Conservation (phyloP, 2,329 filamentous ascomycete species). For the Fusarium sp. region DNA sequence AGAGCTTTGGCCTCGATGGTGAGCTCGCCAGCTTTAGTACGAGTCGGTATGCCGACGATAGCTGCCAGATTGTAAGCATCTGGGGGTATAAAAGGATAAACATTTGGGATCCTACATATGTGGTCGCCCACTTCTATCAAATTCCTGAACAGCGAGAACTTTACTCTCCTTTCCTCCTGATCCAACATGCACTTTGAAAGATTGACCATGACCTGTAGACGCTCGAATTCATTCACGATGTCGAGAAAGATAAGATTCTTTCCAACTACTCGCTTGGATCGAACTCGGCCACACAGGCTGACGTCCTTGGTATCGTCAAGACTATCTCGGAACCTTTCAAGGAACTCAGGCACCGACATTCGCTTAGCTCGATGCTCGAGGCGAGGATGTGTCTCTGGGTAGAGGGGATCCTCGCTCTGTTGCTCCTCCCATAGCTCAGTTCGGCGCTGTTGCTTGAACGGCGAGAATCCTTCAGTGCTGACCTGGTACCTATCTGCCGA, state of each 20-base stretch:
- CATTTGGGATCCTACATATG: conserved; percentile 69
- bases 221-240: conserved; percentile 75
- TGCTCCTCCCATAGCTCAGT: conserved; percentile 47
- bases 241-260: conserved; percentile 87
- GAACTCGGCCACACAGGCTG: conserved; percentile 70
- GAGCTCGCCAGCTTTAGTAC: conserved; percentile 77
- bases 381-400: conserved; percentile 50
- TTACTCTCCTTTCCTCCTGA: conserved; percentile 48
- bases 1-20: conserved; percentile 74
- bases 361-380: conserved; percentile 41
- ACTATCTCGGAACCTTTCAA: conserved; percentile 44
- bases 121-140: conserved; percentile 83
- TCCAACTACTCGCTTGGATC: conserved; percentile 74
- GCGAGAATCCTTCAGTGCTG: conserved; percentile 43
- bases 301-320: conserved; percentile 43
- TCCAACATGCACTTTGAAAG: conserved; percentile 58
- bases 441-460: conserved; percentile 51
- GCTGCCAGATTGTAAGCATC: conserved; percentile 57
- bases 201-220: conserved; percentile 80
- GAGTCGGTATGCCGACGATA: conserved; percentile 73
- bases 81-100: conserved; percentile 25
- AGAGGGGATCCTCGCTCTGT: conserved; percentile 49
- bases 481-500: conserved; percentile 26
- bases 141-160: conserved; percentile 69
- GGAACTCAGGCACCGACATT: conserved; percentile 49